Conservation (phyloP, 2,329 filamentous ascomycete genomes). For the Berkeleyomyces basicola region DNA sequence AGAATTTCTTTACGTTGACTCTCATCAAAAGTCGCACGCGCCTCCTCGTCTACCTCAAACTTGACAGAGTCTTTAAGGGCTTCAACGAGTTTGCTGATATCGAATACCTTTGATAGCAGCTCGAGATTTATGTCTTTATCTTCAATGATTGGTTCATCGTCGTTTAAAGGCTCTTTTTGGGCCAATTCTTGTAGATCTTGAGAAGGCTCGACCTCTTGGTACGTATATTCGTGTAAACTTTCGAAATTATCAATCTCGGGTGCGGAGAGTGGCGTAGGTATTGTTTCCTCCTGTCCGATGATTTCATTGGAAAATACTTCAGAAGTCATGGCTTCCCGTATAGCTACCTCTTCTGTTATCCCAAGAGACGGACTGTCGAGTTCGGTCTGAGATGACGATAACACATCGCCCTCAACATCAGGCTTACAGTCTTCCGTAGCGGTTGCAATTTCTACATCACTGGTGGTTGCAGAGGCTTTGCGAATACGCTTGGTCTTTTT, state of each 20-base stretch:
- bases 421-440: neutral
- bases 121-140: slow-evolving; percentile 11
- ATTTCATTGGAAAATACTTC: neutral
- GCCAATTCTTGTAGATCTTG: neutral
- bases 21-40: neutral
- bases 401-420: neutral
- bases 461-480: neutral
- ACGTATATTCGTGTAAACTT: neutral
- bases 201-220: neutral
- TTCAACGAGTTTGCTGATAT: slow-evolving; percentile 7
- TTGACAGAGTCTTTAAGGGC: slow-evolving; percentile 16
- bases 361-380: neutral
- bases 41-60: slow-evolving; percentile 17
- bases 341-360: slow-evolving; percentile 1
- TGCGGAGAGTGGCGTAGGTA: neutral
- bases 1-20: neutral
- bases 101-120: slow-evolving; percentile 5
- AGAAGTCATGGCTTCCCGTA: slow-evolving; percentile 3
- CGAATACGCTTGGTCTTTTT: slow-evolving; percentile 14
- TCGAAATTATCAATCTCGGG: neutral
- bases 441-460: neutral
- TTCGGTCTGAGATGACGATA: neutral
- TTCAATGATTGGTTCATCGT: slow-evolving; percentile 1
- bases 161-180: neutral
- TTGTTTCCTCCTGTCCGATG: neutral